Base-by-base conservation (phyloP, 2,329 filamentous ascomycete species). In the Fonsecaea nubica region DNA sequence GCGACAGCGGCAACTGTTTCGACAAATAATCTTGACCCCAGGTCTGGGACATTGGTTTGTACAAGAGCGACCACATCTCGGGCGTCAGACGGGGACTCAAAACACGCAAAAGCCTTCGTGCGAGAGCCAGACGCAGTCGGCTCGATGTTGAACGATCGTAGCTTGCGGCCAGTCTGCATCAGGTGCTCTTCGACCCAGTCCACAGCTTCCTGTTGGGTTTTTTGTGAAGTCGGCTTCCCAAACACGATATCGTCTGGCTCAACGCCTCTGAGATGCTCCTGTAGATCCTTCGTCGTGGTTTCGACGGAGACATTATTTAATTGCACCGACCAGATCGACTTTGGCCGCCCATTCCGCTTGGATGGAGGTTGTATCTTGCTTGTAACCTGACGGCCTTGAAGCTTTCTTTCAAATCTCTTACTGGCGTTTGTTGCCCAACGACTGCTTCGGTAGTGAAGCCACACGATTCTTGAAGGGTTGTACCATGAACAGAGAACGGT, bases 401-500 rank as follows among this genome's bases (percentile, higher is more conserved):
- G 58, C 10, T 45, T 62, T 40, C n/a, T 36, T 4, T 64, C 48
- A 45, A 67, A 64, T 21, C 55, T 40, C 42, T 58, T 56, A 4
- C 25, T 48, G 10, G 65, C 65, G 21, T 13, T 54, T 3, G 38
- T 58, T 3, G 62, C 65, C 62, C 56, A 63, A n/a, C 25, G 40
- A n/a, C 25, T 32, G 36, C 53, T 64, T 15, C 53, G 45, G 53
- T 64, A 67, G 35, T 64, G 58, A 10, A 67, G 53, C 30, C 59
- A 67, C 4, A 58, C 60, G 10, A 67, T 21, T 52, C 48, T 61
- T 7, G 65, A 67, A 38, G 62, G 52, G 36, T 67, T 64, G 38
- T 42, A 62, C 65, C 62, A 67, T 25, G 57, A 53, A 42, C 62
- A 67, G n/a, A 56, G 36, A n/a, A 64, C 50, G n/a, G 65, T 67